These are phyloP conservation scores for Rhododendron mucronatum DNA, from an alignment of 148 eudicot genomes.

Conservation along the genomic window DNA sequence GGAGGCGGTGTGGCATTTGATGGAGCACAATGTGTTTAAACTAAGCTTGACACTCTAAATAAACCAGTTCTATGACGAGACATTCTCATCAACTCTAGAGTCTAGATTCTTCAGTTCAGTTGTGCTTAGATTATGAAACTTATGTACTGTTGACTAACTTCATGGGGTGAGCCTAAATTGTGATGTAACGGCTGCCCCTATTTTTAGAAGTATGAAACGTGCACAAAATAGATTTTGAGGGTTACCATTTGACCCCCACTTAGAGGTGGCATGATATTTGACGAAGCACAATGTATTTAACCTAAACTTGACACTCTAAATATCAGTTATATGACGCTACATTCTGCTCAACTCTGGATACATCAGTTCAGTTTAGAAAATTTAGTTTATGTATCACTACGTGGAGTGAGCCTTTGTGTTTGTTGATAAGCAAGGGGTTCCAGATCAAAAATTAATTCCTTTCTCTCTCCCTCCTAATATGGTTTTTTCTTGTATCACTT, in stretches of 20 bases:
- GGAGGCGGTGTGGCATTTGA: not conserved
- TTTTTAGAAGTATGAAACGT: not conserved
- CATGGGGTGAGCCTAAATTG: not conserved
- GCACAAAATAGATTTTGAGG: not conserved
- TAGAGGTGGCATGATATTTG: not conserved
- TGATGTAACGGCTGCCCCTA: not conserved
- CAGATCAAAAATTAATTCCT: too few species aligned
- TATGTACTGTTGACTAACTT: not conserved
- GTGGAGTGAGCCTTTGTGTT: not conserved
- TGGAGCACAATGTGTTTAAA: not conserved
- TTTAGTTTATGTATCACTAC: not conserved
- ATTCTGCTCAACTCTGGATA: not conserved
- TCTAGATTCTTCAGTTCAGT: not conserved
- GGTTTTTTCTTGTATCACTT: not conserved
- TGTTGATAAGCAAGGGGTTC: not conserved
- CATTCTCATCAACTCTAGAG: not conserved
- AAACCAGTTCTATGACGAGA: not conserved
- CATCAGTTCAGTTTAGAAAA: not conserved
- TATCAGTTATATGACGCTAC: not conserved
- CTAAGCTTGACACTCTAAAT: not conserved
- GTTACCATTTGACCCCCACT: not conserved
- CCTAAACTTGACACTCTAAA: not conserved
- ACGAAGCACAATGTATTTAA: not conserved
- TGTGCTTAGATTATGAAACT: not conserved
- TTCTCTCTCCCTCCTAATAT: not conserved